phyloP scores from a whole-genome alignment of 192 early-diverging fungal species.

The Pecoramyces ruminantium region DNA sequence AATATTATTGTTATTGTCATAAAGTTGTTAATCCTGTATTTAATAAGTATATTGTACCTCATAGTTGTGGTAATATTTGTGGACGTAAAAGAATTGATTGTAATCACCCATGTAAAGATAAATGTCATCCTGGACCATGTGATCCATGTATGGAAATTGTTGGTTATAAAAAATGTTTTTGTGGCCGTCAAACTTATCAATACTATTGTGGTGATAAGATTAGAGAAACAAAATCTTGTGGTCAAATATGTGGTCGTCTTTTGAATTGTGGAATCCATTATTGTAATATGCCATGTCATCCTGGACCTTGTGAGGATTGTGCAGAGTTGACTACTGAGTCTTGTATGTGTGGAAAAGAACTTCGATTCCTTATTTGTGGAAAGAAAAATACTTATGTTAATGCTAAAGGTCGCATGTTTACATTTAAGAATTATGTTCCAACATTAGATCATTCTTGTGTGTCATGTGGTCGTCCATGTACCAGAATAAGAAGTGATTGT shows the following conservation, averaged over 20 bases:
- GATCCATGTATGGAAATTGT: background rate
- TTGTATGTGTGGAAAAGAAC: background rate
- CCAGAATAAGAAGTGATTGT: conserved; percentile 11
- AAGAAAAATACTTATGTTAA: background rate
- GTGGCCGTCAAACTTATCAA: conserved; percentile 75
- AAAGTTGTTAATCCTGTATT: conserved; percentile 50
- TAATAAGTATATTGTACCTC: conserved; percentile 49
- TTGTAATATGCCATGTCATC: background rate
- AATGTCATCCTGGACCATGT: background rate
- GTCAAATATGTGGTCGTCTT: conserved; percentile 40
- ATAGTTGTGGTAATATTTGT: conserved; percentile 73
- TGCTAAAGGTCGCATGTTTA: background rate
- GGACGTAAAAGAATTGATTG: conserved; percentile 43
- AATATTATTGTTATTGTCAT: conserved; percentile 83
- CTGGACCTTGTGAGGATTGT: background rate
- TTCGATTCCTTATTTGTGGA: background rate
- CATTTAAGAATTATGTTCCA: background rate
- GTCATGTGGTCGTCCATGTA: background rate
- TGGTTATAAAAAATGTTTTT: conserved; percentile 53
- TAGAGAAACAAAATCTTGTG: conserved; percentile 43
- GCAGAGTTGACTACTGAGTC: background rate
- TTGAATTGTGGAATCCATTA: conserved; percentile 26
- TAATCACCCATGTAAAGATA: conserved; percentile 35
- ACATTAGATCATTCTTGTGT: background rate
- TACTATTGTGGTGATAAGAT: conserved; percentile 48